phyloP scores from a whole-genome alignment of 345 rosid genomes.

The Citrus maxima region DNA sequence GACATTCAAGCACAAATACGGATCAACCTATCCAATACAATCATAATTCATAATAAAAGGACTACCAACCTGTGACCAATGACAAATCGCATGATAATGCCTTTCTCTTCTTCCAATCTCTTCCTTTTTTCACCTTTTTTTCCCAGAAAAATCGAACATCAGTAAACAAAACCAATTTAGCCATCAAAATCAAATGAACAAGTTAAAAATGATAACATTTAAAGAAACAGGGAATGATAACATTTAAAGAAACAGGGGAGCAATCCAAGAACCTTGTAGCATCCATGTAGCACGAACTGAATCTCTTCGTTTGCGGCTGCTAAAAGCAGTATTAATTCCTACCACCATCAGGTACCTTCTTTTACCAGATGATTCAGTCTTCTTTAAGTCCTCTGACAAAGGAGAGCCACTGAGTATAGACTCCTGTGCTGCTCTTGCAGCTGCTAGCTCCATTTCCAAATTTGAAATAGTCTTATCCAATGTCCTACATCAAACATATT shows the following conservation, averaged over 20 bases:
- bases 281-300: conserved; percentile 95
- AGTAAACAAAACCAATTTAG: conserved; percentile 7
- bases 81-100: conserved; percentile 80
- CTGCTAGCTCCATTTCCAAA: conserved; percentile 98
- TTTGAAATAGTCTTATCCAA: conserved; percentile 91
- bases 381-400: conserved; percentile 49
- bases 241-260: background rate
- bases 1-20: background rate
- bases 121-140: conserved; percentile 74
- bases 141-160: conserved; percentile 7
- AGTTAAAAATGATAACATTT: background rate
- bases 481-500: conserved; percentile 41
- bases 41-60: background rate
- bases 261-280: conserved; percentile 69
- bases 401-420: conserved; percentile 70
- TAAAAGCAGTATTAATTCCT: conserved; percentile 93
- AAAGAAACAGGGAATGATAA: background rate
- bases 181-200: conserved; percentile 1
- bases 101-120: conserved; percentile 90
- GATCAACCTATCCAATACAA: background rate
- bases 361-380: conserved; percentile 37
- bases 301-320: conserved; percentile 93
- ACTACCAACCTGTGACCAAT: conserved; percentile 78
- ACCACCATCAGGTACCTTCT: conserved; percentile 82
- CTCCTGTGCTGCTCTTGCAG: conserved; percentile 84